These are phyloP conservation scores for Aegilops bicornis DNA, from an alignment of 176 grass and related monocot species.

Conservation along the genomic window DNA sequence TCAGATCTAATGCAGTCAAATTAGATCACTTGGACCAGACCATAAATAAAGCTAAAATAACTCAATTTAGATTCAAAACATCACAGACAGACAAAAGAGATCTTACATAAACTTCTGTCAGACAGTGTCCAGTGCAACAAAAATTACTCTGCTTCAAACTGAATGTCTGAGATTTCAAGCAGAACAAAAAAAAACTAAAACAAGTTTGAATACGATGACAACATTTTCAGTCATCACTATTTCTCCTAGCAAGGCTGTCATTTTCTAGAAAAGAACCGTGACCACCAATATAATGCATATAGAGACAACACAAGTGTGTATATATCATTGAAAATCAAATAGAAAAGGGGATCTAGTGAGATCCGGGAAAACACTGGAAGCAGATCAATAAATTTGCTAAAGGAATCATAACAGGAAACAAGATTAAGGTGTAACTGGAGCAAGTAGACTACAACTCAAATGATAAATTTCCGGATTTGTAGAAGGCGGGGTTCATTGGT, in stretches of 20 bases:
- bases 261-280: background rate
- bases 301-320: background rate
- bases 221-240: background rate
- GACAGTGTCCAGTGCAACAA: background rate
- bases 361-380: background rate
- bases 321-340: background rate
- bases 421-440: background rate
- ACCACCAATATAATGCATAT: background rate
- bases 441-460: background rate
- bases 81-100: background rate
- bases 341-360: background rate
- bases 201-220: background rate
- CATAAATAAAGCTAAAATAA: background rate
- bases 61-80: background rate
- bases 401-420: background rate
- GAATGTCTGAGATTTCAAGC: background rate
- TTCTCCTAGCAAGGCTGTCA: background rate
- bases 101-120: background rate
- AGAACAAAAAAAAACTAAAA: background rate
- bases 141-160: background rate
- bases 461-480: background rate
- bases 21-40: background rate
- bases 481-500: background rate
- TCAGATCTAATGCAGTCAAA: background rate
- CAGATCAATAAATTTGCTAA: background rate